Evolutionary conservation across 2,329 filamentous ascomycete genomes (phyloP).

Genomic region (Beauveria sp.): DNA sequence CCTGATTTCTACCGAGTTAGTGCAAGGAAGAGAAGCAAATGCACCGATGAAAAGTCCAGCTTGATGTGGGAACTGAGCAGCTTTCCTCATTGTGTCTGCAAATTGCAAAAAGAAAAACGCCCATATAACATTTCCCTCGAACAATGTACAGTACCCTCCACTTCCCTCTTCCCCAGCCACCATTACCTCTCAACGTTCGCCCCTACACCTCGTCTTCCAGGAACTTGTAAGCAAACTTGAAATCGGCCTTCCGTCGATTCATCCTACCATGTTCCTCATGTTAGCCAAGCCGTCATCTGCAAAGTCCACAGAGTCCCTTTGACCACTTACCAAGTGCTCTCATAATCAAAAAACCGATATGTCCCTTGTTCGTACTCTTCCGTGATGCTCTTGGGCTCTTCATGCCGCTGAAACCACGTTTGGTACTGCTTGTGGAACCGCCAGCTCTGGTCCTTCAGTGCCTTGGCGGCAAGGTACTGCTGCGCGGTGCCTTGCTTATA

Average conservation of each 20-base stretch:
- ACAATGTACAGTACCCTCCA: constrained; percentile 5
- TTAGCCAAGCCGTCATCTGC: background rate
- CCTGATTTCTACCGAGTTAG: background rate
- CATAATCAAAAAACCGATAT: constrained; percentile 98
- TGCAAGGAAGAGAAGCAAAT: background rate
- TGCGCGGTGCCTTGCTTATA: constrained; percentile 96
- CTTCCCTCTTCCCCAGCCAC: background rate
- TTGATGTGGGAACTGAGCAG: background rate
- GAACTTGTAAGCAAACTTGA: constrained; percentile 98
- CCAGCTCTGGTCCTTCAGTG: constrained; percentile 98
- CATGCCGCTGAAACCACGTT: constrained; percentile 97
- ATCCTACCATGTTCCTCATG: constrained; percentile 55
- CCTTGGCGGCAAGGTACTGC: constrained; percentile 90
- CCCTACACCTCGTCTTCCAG: constrained; percentile 78
- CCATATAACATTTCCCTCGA: constrained; percentile 1
- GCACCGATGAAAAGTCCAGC: background rate
- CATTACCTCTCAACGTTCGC: background rate
- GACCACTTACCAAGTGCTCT: constrained; percentile 82
- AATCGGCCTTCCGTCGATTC: constrained; percentile 95
- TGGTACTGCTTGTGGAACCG: constrained; percentile 99
- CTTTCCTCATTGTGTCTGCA: constrained; percentile 1
- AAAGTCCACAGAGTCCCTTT: background rate
- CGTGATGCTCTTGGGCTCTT: constrained; percentile 97
- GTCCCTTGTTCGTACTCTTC: constrained; percentile 99
- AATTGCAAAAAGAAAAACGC: constrained; percentile 3